These are phyloP conservation scores for Lodderomyces elongisporus DNA, from an alignment of 1,139 yeast species.

Conservation along the genomic window DNA sequence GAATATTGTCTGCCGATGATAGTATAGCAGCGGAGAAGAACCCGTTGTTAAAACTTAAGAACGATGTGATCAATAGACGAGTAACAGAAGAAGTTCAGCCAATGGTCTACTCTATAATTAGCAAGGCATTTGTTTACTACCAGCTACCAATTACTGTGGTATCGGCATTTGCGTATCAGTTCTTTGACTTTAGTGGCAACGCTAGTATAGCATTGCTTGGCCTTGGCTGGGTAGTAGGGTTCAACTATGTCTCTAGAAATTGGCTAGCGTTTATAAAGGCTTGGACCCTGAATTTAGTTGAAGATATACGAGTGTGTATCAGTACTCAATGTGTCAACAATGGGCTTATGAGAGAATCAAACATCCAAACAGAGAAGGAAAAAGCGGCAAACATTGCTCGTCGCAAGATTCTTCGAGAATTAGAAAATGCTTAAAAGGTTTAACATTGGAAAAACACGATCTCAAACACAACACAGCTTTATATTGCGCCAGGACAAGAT, in stretches of 20 bases:
- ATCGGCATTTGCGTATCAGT: slow-evolving; percentile 28
- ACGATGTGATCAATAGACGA: slow-evolving; percentile 23
- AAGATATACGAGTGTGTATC: slow-evolving; percentile 32
- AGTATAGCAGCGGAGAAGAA: slow-evolving; percentile 16
- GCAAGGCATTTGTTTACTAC: slow-evolving; percentile 30
- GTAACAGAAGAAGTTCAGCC: slow-evolving; percentile 36
- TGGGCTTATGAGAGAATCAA: slow-evolving; percentile 34
- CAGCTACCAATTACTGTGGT: slow-evolving; percentile 37
- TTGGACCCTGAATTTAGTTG: slow-evolving; percentile 32
- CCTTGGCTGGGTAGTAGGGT: slow-evolving; percentile 43
- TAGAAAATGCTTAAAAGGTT: too few relatives aligned
- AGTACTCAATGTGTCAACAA: slow-evolving; percentile 36
- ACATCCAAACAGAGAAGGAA: slow-evolving; percentile 20
- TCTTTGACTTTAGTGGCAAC: slow-evolving; percentile 32
- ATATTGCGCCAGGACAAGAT: too few relatives aligned
- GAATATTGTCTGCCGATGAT: slow-evolving; percentile 21
- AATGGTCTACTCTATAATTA: slow-evolving; percentile 27
- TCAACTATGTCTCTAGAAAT: slow-evolving; percentile 36
- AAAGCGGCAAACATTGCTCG: slow-evolving; percentile 15
- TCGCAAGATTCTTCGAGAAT: slow-evolving; percentile 16
- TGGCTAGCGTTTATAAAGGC: slow-evolving; percentile 29
- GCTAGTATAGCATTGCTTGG: slow-evolving; percentile 31
- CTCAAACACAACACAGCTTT: too few relatives aligned
- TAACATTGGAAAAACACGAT: too few relatives aligned
- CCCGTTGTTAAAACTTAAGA: slow-evolving; percentile 32